These are phyloP conservation scores for Guyanaporus albipodus DNA, from an alignment of 768 basidiomycete species.

Conservation along the genomic window DNA sequence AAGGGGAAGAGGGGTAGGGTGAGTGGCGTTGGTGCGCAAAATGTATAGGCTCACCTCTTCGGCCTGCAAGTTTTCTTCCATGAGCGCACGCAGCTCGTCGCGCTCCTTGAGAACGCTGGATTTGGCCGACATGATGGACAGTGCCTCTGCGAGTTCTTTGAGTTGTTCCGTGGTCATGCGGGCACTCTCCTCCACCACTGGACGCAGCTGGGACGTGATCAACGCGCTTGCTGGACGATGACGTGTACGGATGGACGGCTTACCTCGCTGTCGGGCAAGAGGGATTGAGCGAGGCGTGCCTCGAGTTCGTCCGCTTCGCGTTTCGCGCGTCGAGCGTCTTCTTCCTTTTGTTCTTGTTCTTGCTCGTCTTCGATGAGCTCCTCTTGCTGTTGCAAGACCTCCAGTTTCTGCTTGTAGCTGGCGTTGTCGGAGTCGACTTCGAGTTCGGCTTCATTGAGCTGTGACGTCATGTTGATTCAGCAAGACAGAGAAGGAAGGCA, in stretches of 20 bases:
- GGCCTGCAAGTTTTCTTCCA: slow-evolving; percentile 89
- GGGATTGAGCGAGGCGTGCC: slow-evolving; percentile 70
- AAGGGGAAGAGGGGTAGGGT: not conserved
- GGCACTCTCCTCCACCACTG: slow-evolving; percentile 67
- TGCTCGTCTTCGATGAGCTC: slow-evolving; percentile 99
- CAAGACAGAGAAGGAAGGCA: not conserved
- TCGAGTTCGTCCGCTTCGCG: slow-evolving; percentile 79
- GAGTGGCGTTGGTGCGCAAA: not conserved
- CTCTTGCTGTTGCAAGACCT: slow-evolving; percentile 96
- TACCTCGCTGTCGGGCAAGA: slow-evolving; percentile 89
- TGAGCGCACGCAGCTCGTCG: slow-evolving; percentile 82
- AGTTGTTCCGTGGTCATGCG: slow-evolving; percentile 97
- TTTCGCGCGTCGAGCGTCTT: slow-evolving; percentile 82
- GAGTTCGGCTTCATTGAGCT: slow-evolving; percentile 97
- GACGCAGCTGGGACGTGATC: slow-evolving; percentile 45
- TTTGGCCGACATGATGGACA: slow-evolving; percentile 87
- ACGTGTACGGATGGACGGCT: not conserved
- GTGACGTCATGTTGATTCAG: not conserved
- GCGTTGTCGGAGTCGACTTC: slow-evolving; percentile 93
- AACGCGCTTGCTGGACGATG: not conserved
- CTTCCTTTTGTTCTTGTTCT: slow-evolving; percentile 95
- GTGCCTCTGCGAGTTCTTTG: slow-evolving; percentile 87
- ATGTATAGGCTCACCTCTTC: slow-evolving; percentile 60
- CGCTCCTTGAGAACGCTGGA: slow-evolving; percentile 96
- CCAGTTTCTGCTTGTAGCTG: slow-evolving; percentile 96